phyloP scores from a whole-genome alignment of 2,329 filamentous ascomycete species.

The Exophiala viscosa region DNA sequence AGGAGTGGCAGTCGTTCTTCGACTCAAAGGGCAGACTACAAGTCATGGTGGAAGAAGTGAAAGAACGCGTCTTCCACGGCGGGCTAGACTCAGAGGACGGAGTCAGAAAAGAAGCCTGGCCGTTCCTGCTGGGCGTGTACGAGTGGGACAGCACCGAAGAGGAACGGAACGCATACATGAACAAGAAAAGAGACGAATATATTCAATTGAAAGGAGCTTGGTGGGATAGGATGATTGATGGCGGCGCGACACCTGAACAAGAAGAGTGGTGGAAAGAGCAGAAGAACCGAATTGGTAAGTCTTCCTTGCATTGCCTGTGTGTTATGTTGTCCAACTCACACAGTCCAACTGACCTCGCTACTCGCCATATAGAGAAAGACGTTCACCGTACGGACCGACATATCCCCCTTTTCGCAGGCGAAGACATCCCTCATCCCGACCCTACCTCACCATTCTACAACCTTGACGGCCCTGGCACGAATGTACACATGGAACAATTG shows the following conservation, averaged over 20 bases:
- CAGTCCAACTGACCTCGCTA: conserved; percentile 48
- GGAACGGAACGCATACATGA: conserved; percentile 76
- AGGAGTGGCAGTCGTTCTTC: conserved; percentile 92
- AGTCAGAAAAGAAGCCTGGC: conserved; percentile 92
- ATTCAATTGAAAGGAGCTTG: conserved; percentile 88
- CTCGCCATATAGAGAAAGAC: conserved; percentile 77
- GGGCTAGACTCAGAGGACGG: conserved; percentile 85
- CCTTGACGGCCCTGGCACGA: conserved; percentile 81
- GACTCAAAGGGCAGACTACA: conserved; percentile 70
- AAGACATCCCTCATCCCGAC: conserved; percentile 94
- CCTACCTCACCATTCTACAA: conserved; percentile 93
- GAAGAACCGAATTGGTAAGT: conserved; percentile 82
- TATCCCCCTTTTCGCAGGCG: conserved; percentile 91
- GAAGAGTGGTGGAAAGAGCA: conserved; percentile 98
- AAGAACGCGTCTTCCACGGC: conserved; percentile 95
- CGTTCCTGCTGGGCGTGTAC: conserved; percentile 86
- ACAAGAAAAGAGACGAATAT: conserved; percentile 86
- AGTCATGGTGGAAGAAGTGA: conserved; percentile 85
- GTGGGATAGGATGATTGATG: conserved; percentile 91
- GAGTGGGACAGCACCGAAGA: conserved; percentile 88
- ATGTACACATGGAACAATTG: conserved; percentile 96
- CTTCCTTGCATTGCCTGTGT: conserved; percentile 3
- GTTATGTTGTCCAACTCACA: conserved; percentile 34
- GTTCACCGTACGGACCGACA: conserved; percentile 95
- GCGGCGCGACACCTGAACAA: conserved; percentile 72